A percentile compares a stretch with the other conserved stretches of the same genome.
These are phyloP conservation scores for Globisporangium rhizosaccharum DNA, from an alignment of 352 stramenopile genomes.

Conservation along the genomic window DNA sequence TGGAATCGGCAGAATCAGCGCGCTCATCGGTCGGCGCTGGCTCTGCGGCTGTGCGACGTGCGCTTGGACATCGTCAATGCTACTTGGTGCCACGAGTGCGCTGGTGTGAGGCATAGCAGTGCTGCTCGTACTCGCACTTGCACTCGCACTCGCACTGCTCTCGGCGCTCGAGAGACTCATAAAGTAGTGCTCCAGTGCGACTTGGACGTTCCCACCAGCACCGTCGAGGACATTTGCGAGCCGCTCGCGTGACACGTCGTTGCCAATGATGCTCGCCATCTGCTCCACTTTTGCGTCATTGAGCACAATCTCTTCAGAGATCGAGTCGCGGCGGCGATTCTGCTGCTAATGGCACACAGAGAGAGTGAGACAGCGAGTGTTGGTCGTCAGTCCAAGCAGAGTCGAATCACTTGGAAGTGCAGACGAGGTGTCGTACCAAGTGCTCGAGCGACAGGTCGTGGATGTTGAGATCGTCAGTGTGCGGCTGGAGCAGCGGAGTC, in stretches of 20 bases:
- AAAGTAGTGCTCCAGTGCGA: conserved; percentile 87
- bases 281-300: conserved; percentile 81
- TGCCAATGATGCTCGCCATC: conserved; percentile 75
- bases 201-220: conserved; percentile 73
- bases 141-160: not conserved
- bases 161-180: conserved; percentile 67
- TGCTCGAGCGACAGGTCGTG: conserved; percentile 11
- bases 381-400: not conserved
- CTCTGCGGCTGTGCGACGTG: conserved; percentile 31
- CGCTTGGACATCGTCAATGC: conserved; percentile 18
- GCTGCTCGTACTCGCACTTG: not conserved
- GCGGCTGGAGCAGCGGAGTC: conserved; percentile 15
- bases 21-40: conserved; percentile 47
- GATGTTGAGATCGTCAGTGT: conserved; percentile 12
- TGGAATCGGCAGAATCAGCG: conserved; percentile 69
- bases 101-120: not conserved
- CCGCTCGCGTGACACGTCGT: conserved; percentile 60
- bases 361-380: not conserved
- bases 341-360: conserved; percentile 20
- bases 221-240: conserved; percentile 76
- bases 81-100: conserved; percentile 1
- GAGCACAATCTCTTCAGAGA: conserved; percentile 62
- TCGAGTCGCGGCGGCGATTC: conserved; percentile 26
- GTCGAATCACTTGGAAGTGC: not conserved
- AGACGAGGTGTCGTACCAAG: not conserved